These are phyloP conservation scores for Plasmopara viticola DNA, from an alignment of 352 stramenopile species.

Conservation along the genomic window DNA sequence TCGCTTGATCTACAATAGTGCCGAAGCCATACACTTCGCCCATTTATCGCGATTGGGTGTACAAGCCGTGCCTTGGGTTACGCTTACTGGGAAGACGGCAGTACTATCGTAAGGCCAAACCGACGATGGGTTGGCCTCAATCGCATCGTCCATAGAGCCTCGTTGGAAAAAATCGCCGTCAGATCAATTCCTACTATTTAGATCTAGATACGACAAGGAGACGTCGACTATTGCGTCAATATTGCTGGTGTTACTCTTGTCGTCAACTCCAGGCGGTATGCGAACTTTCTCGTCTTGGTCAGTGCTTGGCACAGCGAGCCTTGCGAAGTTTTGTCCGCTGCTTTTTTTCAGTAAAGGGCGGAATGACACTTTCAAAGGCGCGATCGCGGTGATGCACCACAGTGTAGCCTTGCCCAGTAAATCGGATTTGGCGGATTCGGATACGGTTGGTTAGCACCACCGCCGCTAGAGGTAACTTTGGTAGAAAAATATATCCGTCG, in stretches of 20 bases:
- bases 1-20: background rate
- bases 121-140: background rate
- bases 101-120: background rate
- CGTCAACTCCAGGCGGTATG: background rate
- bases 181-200: background rate
- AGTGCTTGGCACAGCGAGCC: background rate
- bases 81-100: background rate
- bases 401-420: background rate
- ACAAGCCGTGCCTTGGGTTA: background rate
- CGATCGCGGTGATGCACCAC: background rate
- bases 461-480: background rate
- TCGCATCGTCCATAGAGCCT: background rate
- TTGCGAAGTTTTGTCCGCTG: background rate
- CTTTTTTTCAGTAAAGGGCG: background rate
- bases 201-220: background rate
- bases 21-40: background rate
- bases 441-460: background rate
- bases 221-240: background rate
- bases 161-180: background rate
- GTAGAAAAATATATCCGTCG: background rate
- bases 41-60: background rate
- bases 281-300: background rate
- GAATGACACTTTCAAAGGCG: background rate
- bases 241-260: background rate
- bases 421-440: background rate